These are phyloP conservation scores for Gamsiella multidivaricata DNA, from an alignment of 192 early-diverging fungal species.

Conservation along the genomic window DNA sequence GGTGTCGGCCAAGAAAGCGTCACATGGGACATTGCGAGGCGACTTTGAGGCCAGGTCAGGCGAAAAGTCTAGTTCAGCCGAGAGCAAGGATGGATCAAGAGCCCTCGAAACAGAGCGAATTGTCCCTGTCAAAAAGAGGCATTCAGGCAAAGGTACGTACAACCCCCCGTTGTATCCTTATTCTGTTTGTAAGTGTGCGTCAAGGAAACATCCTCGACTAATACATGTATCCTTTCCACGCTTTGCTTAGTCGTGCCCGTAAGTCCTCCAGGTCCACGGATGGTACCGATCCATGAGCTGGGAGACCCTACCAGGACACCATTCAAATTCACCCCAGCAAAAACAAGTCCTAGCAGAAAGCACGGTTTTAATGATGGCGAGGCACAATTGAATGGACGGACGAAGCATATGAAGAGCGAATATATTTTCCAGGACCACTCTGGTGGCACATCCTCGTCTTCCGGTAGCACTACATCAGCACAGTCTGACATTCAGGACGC, in stretches of 20 bases:
- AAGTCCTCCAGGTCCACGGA: slow-evolving; percentile 16
- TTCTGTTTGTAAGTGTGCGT: no score
- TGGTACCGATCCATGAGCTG: slow-evolving; percentile 39
- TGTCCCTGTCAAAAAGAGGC: slow-evolving; percentile 48
- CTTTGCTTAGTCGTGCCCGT: not conserved
- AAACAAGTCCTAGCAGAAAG: no score
- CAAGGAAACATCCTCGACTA: no score
- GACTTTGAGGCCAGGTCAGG: not conserved
- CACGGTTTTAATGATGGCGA: not conserved
- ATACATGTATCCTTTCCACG: no score
- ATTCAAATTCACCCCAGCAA: not conserved
- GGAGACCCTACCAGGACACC: slow-evolving; percentile 3
- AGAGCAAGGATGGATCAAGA: not conserved
- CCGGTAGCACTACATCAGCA: not conserved
- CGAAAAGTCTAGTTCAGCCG: not conserved
- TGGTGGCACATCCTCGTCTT: not conserved
- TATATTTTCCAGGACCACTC: not conserved
- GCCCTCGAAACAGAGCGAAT: slow-evolving; percentile 18
- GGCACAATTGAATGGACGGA: not conserved
- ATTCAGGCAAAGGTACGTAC: slow-evolving; percentile 17
- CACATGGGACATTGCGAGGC: not conserved
- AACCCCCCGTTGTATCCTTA: no score
- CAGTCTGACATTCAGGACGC: not conserved
- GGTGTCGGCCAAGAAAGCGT: not conserved
- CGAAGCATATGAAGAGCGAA: slow-evolving; percentile 10